Evolutionary conservation across 106 monocot species (phyloP), one percentile per base, ranked within the genome.

Genomic region (Hemerocallis citrina): DNA sequence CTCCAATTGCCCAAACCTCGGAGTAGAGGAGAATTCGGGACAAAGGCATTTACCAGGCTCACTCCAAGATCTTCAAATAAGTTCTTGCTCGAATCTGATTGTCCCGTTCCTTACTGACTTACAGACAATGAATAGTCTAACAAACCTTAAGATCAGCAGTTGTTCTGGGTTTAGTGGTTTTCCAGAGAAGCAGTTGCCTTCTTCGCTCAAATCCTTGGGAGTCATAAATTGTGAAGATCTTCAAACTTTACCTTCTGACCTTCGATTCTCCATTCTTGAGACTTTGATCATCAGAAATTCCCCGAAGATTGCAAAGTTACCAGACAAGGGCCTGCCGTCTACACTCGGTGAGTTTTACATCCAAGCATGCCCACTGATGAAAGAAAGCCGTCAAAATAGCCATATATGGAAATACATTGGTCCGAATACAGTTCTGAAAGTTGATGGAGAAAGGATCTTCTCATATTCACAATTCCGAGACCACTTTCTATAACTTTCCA

Each of bases 51-150:
- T 79, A 39, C 79, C 79, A 7, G 20, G 34, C 50, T 44, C 65
- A 34, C 61, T 79, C 12, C 52, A 70, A 51, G 79, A 70, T 31
- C 51, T 74, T 4, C 59, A 35, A 23, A 42, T 79, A 43, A 43
- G 45, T 0, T 59, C 61, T 27, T 79, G 69, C 65, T 55, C 59
- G 44, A 63, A 66, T 37, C 52, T 79, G 27, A 46, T 79, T 51
- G 37, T 60, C 30, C 42, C 44, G 17, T 15, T 79, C 50, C 63
- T 79, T 30, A 20, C 25, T 30, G 65, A 69, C 12, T 20, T 70
- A 7, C 27, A 30, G 24, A 50, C 2, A 12, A 22, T 50, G 24
- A 45, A 16, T 3, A 45, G 45, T 20, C 63, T 79, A 11, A 30
- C 32, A 33, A 6, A 74, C 45, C 55, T 73, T 14, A 57, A 16